Evolutionary conservation across 2,329 filamentous ascomycete genomes (phyloP), one percentile per base, ranked within the genome.

Genomic region (Stylonectria norvegica): DNA sequence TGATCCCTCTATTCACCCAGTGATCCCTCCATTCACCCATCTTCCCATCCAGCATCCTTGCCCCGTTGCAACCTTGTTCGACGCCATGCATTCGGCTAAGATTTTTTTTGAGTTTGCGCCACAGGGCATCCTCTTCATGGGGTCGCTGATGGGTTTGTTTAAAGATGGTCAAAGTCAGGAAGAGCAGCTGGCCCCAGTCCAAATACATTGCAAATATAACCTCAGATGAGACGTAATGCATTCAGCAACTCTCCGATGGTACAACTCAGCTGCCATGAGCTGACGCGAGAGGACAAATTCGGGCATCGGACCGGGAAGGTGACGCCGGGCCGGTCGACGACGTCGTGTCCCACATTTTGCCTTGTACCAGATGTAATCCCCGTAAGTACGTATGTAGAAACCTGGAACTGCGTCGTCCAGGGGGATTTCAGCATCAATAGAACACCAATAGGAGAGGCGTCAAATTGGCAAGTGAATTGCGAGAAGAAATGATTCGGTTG

Each of bases 21-120:
- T 14, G 6, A 6, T 9, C 27, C 27, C 8, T 15, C 27, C 27
- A 30, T 15, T 14, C 36, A n/a, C n/a, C n/a, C n/a, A n/a, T n/a
- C n/a, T n/a, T n/a, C n/a, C n/a, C n/a, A n/a, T n/a, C n/a, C n/a
- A n/a, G n/a, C n/a, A 27, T 19, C 36, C 33, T 34, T 23, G 40
- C 30, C 29, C 29, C 29, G 6, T 22, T 19, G 14, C 35, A 48
- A 50, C 44, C 45, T 48, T 50, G 41, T 48, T 49, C 43, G 20
- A 48, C 47, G 47, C 47, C 47, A 50, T 42, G 47, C 47, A 50
- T 30, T 38, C 38, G 41, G 38, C 28, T 39, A 12, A 18, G 17
- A 22, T 18, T 23, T 36, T 39, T 27, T 36, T 39, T 27, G 33
- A 33, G 27, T 30, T 31, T 39, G 31, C 43, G 43, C 43, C 43